Evolutionary conservation across 306 rosid species (phyloP).

Genomic region (Vachellia pachyceras): DNA sequence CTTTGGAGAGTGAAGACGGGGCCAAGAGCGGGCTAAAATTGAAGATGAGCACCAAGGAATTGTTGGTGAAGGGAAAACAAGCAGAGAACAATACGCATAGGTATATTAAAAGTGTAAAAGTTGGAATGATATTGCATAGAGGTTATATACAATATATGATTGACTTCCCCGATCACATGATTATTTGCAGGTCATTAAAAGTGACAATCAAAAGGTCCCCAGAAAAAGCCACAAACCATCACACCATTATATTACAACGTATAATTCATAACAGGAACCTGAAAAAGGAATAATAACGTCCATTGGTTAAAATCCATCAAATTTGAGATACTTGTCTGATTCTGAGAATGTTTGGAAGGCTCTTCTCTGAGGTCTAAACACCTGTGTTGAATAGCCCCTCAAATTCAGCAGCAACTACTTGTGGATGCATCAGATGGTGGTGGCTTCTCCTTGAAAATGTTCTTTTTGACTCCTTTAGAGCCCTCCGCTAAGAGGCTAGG

Average conservation of each 20-base stretch:
- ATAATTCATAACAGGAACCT: constrained; percentile 35
- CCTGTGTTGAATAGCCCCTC: constrained; percentile 26
- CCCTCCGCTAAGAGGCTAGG: constrained; percentile 94
- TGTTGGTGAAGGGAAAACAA: background rate
- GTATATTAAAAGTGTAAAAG: background rate
- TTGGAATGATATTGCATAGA: background rate
- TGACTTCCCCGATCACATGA: constrained; percentile 16
- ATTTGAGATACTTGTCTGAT: constrained; percentile 33
- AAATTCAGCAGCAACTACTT: constrained; percentile 80
- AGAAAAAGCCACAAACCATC: constrained; percentile 22
- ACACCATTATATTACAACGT: constrained; percentile 40
- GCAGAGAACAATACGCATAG: background rate
- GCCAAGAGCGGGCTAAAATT: background rate
- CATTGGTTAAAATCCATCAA: constrained; percentile 30
- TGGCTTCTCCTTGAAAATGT: constrained; percentile 78
- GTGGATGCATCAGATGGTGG: constrained; percentile 61
- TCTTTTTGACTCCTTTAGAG: constrained; percentile 76
- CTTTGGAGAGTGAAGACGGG: background rate
- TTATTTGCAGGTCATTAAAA: constrained; percentile 26
- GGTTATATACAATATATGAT: constrained; percentile 20
- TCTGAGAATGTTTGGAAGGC: constrained; percentile 25
- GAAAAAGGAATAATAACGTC: constrained; percentile 15
- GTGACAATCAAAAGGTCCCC: constrained; percentile 24
- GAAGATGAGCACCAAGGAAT: background rate
- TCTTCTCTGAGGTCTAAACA: constrained; percentile 34